phyloP scores from a whole-genome alignment of 768 basidiomycete species.

The Strobilomyces echinocephalus region DNA sequence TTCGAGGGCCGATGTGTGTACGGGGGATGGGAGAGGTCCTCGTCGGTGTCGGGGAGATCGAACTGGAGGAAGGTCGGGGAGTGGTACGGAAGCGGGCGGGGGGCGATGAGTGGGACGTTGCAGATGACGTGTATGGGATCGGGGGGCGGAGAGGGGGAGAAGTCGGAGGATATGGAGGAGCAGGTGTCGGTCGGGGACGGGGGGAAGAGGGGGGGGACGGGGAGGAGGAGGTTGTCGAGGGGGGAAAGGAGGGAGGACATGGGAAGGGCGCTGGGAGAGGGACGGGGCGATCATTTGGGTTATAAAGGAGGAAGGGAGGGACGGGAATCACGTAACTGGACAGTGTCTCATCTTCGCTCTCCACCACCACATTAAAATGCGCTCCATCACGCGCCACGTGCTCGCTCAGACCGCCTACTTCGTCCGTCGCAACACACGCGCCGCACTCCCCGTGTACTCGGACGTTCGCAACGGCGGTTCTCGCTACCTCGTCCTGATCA shows the following conservation, averaged over 20 bases:
- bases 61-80: conserved; percentile 67
- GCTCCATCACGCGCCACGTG: conserved; percentile 16
- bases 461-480: conserved; percentile 66
- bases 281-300: neutral
- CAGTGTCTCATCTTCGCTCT: neutral
- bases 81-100: conserved; percentile 64
- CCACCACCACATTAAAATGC: conserved; percentile 4
- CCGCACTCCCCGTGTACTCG: conserved; percentile 70
- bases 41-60: conserved; percentile 61
- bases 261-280: neutral
- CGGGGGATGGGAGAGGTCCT: conserved; percentile 66
- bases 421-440: conserved; percentile 61
- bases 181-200: conserved; percentile 26
- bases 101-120: conserved; percentile 64
- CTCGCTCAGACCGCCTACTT: conserved; percentile 39
- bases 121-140: conserved; percentile 48
- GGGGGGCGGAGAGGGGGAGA: conserved; percentile 25
- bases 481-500: conserved; percentile 52
- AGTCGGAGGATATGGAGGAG: conserved; percentile 15
- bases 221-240: conserved; percentile 17
- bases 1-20: conserved; percentile 54
- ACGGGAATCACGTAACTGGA: conserved; percentile 1
- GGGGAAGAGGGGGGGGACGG: conserved; percentile 11
- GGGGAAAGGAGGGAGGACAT: conserved; percentile 15
- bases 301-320: conserved; percentile 7